These are phyloP conservation scores for Fusarium redolens DNA, from an alignment of 2,329 filamentous ascomycete species.

Conservation along the genomic window DNA sequence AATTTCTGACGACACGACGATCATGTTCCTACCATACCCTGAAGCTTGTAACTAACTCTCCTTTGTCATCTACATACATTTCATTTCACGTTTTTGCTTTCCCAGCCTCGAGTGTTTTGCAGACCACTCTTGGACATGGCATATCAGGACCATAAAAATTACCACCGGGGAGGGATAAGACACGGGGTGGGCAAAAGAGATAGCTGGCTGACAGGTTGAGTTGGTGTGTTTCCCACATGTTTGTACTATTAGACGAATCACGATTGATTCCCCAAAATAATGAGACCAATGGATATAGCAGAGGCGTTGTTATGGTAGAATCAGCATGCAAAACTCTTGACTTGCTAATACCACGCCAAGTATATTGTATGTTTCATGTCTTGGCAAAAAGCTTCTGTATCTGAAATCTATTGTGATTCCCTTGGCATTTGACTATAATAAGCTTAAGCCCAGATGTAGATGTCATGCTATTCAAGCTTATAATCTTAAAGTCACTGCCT, in stretches of 20 bases:
- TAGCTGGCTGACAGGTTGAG: neutral
- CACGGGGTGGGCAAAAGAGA: neutral
- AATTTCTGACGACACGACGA: conserved; percentile 41
- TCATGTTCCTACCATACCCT: conserved; percentile 35
- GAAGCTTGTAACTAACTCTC: conserved; percentile 30
- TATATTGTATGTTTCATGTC: neutral
- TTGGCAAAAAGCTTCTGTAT: neutral
- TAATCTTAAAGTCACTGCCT: neutral
- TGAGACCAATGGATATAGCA: conserved; percentile 22
- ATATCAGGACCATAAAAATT: neutral
- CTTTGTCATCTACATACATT: conserved; percentile 21
- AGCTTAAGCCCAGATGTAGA: neutral
- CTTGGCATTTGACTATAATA: neutral
- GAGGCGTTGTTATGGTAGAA: conserved; percentile 20
- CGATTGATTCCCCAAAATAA: conserved; percentile 30
- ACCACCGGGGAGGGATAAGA: neutral
- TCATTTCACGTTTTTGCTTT: neutral
- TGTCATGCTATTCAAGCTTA: neutral
- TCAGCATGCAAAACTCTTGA: conserved; percentile 19
- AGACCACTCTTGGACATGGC: conserved; percentile 17
- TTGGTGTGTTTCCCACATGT: neutral
- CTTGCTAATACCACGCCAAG: conserved; percentile 4
- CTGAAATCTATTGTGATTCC: neutral
- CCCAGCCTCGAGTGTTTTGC: neutral
- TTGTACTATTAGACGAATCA: conserved; percentile 36